Evolutionary conservation across 768 basidiomycete genomes (phyloP).

Genomic region (Hericium coralloides): DNA sequence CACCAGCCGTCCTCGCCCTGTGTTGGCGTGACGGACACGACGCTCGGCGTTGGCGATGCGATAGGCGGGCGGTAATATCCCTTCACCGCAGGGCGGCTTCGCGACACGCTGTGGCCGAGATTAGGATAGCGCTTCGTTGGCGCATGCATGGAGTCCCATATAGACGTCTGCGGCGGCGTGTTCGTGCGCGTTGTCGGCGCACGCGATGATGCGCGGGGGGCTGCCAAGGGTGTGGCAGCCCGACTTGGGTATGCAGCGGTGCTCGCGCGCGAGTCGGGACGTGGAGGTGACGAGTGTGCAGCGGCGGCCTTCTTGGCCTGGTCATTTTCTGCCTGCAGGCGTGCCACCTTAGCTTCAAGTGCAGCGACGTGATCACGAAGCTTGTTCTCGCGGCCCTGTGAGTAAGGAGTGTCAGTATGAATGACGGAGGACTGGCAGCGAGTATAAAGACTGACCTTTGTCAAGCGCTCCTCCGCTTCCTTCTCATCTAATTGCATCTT

Average conservation of each 20-base stretch:
- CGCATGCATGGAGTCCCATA: slow-evolving; percentile 68
- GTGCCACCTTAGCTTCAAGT: slow-evolving; percentile 51
- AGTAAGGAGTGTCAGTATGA: not conserved
- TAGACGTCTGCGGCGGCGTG: slow-evolving; percentile 47
- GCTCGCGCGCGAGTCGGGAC: slow-evolving; percentile 73
- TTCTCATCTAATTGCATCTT: slow-evolving; percentile 70
- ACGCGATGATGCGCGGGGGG: slow-evolving; percentile 26
- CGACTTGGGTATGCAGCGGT: slow-evolving; percentile 44
- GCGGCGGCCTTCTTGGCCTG: slow-evolving; percentile 28
- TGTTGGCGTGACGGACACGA: slow-evolving; percentile 63
- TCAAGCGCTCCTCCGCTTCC: slow-evolving; percentile 59
- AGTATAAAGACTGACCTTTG: slow-evolving; percentile 38
- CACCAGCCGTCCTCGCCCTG: slow-evolving; percentile 76
- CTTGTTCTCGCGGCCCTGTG: slow-evolving; percentile 63
- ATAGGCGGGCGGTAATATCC: slow-evolving; percentile 26
- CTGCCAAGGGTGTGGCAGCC: slow-evolving; percentile 40
- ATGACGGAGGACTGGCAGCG: not conserved
- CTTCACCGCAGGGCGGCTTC: slow-evolving; percentile 22
- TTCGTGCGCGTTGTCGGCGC: slow-evolving; percentile 22
- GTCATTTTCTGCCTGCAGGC: slow-evolving; percentile 50
- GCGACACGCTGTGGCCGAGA: slow-evolving; percentile 16
- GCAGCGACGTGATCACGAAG: slow-evolving; percentile 55
- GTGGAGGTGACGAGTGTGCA: slow-evolving; percentile 33
- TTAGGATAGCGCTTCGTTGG: slow-evolving; percentile 22
- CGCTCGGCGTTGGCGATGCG: slow-evolving; percentile 72